Evolutionary conservation across 2,329 filamentous ascomycete species (phyloP).

Genomic region (Capronia epimyces): DNA sequence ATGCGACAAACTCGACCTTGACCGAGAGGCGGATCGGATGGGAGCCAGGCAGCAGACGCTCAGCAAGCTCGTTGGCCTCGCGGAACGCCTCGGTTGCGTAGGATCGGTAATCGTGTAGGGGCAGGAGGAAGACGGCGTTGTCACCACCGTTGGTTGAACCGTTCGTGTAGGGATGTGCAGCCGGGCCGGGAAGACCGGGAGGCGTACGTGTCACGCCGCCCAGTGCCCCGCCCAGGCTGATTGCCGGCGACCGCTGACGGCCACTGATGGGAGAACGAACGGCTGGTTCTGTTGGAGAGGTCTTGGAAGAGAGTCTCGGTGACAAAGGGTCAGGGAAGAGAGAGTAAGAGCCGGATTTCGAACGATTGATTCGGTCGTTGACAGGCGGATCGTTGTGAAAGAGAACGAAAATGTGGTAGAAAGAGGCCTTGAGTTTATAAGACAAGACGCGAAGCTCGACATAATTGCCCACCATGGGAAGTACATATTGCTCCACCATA

Average conservation of each 20-base stretch:
- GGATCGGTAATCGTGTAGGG: conserved; percentile 68
- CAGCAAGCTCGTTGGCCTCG: conserved; percentile 68
- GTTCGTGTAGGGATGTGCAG: conserved; percentile 14
- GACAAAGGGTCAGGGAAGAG: conserved; percentile 28
- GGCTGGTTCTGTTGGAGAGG: conserved; percentile 34
- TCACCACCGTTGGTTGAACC: conserved; percentile 30
- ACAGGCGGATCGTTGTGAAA: conserved; percentile 88
- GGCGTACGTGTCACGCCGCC: conserved; percentile 34
- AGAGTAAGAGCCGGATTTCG: conserved; percentile 20
- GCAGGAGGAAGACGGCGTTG: conserved; percentile 70
- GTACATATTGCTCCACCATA: conserved; percentile 77
- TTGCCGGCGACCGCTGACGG: conserved; percentile 44
- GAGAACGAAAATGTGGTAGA: conserved; percentile 93
- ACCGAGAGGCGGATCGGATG: conserved; percentile 85
- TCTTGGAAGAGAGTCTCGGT: conserved; percentile 18
- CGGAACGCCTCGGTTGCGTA: conserved; percentile 75
- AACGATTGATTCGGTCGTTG: conserved; percentile 44
- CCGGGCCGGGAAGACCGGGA: conserved; percentile 19
- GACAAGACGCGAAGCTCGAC: conserved; percentile 82
- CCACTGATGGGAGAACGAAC: conserved; percentile 37
- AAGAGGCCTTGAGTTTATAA: conserved; percentile 86
- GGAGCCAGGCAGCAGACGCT: conserved; percentile 72
- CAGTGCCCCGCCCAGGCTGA: conserved; percentile 56
- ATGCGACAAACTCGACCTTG: conserved; percentile 87
- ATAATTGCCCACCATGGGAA: conserved; percentile 75